phyloP scores from a whole-genome alignment of 805 yeast species.

The Wickerhamiella allomyrinae region DNA sequence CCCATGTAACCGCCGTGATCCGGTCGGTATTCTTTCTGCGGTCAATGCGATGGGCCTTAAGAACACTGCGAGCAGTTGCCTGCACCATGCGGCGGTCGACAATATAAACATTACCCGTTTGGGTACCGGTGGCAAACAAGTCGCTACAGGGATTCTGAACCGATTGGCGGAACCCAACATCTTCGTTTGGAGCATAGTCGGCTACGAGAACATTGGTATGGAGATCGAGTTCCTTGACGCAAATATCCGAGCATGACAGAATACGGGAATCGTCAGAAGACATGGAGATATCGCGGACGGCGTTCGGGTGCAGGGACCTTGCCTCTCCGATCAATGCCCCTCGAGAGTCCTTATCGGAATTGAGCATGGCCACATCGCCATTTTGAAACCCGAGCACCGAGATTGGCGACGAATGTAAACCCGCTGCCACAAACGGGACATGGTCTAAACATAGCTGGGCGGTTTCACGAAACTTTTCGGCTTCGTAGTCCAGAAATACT shows the following conservation, averaged over 20 bases:
- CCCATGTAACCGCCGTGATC: constrained; percentile 17
- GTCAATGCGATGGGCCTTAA: neutral
- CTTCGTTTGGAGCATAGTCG: neutral
- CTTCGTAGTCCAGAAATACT: neutral
- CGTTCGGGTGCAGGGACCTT: neutral
- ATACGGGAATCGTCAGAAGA: neutral
- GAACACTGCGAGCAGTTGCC: neutral
- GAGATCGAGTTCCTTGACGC: neutral
- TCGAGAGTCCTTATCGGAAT: neutral
- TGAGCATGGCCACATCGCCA: neutral
- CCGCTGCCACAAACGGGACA: neutral
- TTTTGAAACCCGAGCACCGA: neutral
- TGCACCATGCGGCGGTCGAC: neutral
- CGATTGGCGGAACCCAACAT: constrained; percentile 1
- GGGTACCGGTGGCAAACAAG: neutral
- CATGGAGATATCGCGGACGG: neutral
- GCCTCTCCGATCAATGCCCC: neutral
- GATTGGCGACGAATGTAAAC: neutral
- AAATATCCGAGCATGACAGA: neutral
- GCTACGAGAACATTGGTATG: neutral
- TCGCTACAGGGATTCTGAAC: neutral
- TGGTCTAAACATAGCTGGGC: neutral
- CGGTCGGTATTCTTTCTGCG: neutral
- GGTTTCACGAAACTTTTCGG: neutral
- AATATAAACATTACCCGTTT: neutral